These are phyloP conservation scores for Ammopiptanthus mongolicus DNA, from an alignment of 306 rosid genomes.

Conservation along the genomic window DNA sequence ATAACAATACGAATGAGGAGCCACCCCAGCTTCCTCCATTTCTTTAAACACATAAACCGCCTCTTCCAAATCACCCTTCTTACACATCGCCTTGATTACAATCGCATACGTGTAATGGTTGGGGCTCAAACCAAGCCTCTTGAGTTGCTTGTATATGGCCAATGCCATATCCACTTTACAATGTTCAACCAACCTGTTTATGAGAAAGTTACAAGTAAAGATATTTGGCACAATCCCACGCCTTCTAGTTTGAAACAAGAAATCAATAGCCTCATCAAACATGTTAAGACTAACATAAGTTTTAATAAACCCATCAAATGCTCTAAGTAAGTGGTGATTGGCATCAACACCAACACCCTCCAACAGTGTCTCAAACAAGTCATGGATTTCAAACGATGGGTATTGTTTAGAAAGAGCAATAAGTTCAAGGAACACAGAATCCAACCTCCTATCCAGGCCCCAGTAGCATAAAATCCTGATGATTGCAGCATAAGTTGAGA, in stretches of 20 bases:
- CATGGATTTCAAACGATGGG: slow-evolving; percentile 28
- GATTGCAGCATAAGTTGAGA: slow-evolving; percentile 45
- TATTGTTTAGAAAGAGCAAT: slow-evolving; percentile 25
- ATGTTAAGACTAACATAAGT: slow-evolving; percentile 46
- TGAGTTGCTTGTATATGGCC: slow-evolving; percentile 49
- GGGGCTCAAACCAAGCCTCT: slow-evolving; percentile 64
- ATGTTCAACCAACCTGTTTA: slow-evolving; percentile 55
- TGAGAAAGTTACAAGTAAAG: slow-evolving; percentile 57
- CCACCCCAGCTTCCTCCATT: slow-evolving; percentile 59
- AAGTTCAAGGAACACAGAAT: slow-evolving; percentile 53
- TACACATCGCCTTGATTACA: slow-evolving; percentile 63
- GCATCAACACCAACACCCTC: slow-evolving; percentile 28
- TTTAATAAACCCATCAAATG: slow-evolving; percentile 55
- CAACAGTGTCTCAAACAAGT: slow-evolving; percentile 39
- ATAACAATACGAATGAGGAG: slow-evolving; percentile 45
- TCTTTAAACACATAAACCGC: slow-evolving; percentile 47
- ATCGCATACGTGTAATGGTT: slow-evolving; percentile 65
- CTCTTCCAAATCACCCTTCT: slow-evolving; percentile 49
- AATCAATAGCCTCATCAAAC: slow-evolving; percentile 69
- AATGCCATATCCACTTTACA: slow-evolving; percentile 43
- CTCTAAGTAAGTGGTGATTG: slow-evolving; percentile 27
- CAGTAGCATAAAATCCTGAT: slow-evolving; percentile 56
- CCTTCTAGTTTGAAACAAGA: slow-evolving; percentile 44
- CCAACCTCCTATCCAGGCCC: slow-evolving; percentile 46
- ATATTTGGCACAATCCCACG: slow-evolving; percentile 57